Evolutionary conservation across 306 rosid genomes (phyloP).

Genomic region (Inga laurina): DNA sequence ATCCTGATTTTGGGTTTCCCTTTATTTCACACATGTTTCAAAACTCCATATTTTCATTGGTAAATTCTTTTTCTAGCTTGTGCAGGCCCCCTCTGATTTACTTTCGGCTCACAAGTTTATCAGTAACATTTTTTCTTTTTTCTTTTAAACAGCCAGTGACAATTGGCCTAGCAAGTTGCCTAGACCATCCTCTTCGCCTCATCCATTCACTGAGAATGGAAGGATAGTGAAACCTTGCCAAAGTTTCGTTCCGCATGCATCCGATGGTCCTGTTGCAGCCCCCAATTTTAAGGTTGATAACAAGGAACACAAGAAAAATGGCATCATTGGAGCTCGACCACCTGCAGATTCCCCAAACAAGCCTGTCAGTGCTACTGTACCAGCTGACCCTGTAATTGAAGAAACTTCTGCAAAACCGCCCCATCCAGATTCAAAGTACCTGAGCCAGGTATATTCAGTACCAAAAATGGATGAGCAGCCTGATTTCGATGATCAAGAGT

Average conservation of each 20-base stretch:
- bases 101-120: constrained; percentile 34
- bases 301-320: constrained; percentile 60
- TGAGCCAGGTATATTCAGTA: constrained; percentile 57
- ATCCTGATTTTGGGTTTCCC: constrained; percentile 17
- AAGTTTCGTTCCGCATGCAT: constrained; percentile 34
- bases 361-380: constrained; percentile 29
- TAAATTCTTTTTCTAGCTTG: constrained; percentile 23
- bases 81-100: constrained; percentile 18
- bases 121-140: constrained; percentile 37
- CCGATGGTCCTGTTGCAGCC: constrained; percentile 45
- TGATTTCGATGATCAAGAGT: constrained; percentile 57
- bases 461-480: constrained; percentile 59
- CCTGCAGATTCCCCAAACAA: constrained; percentile 42
- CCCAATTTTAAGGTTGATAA: constrained; percentile 46
- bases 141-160: constrained; percentile 59
- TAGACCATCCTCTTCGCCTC: constrained; percentile 46
- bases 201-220: constrained; percentile 59
- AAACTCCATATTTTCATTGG: constrained; percentile 13
- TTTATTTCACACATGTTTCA: neutral
- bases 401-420: constrained; percentile 47
- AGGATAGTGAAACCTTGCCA: constrained; percentile 61
- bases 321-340: constrained; percentile 49
- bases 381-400: constrained; percentile 41
- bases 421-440: constrained; percentile 65
- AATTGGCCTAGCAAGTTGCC: constrained; percentile 58